Evolutionary conservation across 495 filamentous ascomycete genomes (phyloP), one percentile per base, ranked within the genome.

Genomic region (Pyrenopolyporus hunteri): DNA sequence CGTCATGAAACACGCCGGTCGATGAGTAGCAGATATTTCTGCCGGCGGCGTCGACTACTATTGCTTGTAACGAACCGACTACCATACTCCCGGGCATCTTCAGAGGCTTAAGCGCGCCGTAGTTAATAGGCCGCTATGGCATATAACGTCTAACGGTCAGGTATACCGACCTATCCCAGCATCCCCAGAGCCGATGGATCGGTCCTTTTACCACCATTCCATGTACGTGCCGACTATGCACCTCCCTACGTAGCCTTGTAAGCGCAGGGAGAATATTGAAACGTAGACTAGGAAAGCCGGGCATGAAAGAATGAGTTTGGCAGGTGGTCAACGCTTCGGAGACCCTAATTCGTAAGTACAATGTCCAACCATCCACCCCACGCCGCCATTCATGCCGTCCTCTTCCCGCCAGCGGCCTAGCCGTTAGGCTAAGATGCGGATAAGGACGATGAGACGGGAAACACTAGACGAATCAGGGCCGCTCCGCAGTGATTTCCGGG

Each of bases 91-190:
- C 16, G 20, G 42, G 23, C 4, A 14, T 45, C n/a, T 37, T 59
- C 47, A 49, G 44, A 33, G 54, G n/a, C 54, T 16, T 33, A 14
- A 25, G 20, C 11, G 11, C n/a, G n/a, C n/a, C n/a, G n/a, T n/a
- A n/a, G 31, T 46, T 25, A 14, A 43, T 39, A 26, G n/a, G 39
- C 40, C 37, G 39, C 47, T 52, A 45, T 28, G 35, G 43, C 55
- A 26, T 58, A 20, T n/a, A 50, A 23, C 26, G 19, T 26, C 47
- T 32, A 52, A 23, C 16, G 43, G 40, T 20, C 8, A 47, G 42
- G 29, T 25, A 16, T 36, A 9, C 7, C 7, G 45, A 3, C 4
- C 3, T 40, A 16, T 46, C 40, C 14, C 52, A 22, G n/a, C 11
- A 14, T 23, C 35, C 26, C 33, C 25, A 26, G 35, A 49, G 54